A percentile compares a stretch with the other conserved stretches of the same genome.
Evolutionary conservation across 225 moss, liverwort and hornwort species (phyloP).

Genomic region (Straminergon stramineum): DNA sequence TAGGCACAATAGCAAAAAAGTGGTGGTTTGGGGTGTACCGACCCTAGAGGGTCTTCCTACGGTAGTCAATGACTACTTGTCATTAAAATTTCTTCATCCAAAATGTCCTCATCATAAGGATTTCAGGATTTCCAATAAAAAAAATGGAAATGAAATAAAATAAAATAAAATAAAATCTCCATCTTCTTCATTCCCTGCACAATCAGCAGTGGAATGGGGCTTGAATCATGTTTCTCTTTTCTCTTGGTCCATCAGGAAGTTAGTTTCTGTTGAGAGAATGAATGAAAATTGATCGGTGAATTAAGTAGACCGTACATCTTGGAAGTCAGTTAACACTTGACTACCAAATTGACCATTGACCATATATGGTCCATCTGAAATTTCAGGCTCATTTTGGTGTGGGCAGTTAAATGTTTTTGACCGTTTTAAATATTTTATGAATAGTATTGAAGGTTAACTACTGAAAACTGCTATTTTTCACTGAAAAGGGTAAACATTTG

Average conservation of each 20-base stretch:
- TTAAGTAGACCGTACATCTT: neutral
- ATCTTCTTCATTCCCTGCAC: neutral
- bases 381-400: too few relatives aligned
- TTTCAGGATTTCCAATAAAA: neutral
- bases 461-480: too few relatives aligned
- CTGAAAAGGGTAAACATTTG: too few relatives aligned
- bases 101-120: neutral
- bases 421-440: too few relatives aligned
- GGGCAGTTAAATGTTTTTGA: too few relatives aligned
- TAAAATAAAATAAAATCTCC: neutral
- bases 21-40: too few relatives aligned
- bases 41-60: too few relatives aligned
- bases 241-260: neutral
- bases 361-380: too few relatives aligned
- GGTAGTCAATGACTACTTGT: too few relatives aligned
- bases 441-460: too few relatives aligned
- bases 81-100: neutral
- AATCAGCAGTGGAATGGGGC: neutral
- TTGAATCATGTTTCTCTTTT: neutral
- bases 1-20: too few relatives aligned
- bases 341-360: too few relatives aligned
- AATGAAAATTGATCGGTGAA: neutral
- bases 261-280: neutral
- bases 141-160: neutral
- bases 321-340: neutral